Base-by-base conservation (phyloP, 1,284 basidiomycete species). In the Malassezia pachydermatis region DNA sequence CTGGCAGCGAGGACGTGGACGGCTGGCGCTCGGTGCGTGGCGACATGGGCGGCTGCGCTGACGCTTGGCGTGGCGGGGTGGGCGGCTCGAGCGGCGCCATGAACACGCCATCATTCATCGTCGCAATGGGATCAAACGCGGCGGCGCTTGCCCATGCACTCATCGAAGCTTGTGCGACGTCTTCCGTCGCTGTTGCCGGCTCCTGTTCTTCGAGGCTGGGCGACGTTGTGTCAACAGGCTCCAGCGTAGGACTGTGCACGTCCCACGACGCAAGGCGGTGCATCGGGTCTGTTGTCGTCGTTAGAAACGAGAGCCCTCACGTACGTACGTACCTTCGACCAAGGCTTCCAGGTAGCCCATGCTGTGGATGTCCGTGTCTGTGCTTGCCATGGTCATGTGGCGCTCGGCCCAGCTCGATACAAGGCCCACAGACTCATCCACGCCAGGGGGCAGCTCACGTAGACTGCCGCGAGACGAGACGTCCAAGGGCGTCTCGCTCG, bases 81-180 rank as follows among this genome's bases (percentile, higher is more conserved):
- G 17, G 44, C 10, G 28, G 28, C 48, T 6, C 20, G 10, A 7
- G 34, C 22, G 8, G 43, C n/a, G 45, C 55, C 33, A 59, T 59
- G 48, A 63, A 60, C 14, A 67, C 51, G 8, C 64, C 64, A 27
- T 67, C 64, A 19, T 60, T 62, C 13, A 52, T 59, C 9, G 62
- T 63, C 10, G 62, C 55, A n/a, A 67, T 54, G 5, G 62, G 59
- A 24, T 67, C 64, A 20, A 67, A 62, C 0, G 57, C 54, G 8
- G 30, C 37, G 13, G 39, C 45, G 25, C 49, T 59, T 30, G 52
- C 56, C 27, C 41, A 43, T 5, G 50, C 54, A 13, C 37, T 44
- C 16, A 44, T 46, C 11, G 48, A 51, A 14, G 58, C 56, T 10
- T 55, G 52, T 9, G 39, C 37, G 14, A 56, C 54, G 27, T 47